phyloP scores from a whole-genome alignment of 129 eudicot genomes.

The Tanacetum coccineum region DNA sequence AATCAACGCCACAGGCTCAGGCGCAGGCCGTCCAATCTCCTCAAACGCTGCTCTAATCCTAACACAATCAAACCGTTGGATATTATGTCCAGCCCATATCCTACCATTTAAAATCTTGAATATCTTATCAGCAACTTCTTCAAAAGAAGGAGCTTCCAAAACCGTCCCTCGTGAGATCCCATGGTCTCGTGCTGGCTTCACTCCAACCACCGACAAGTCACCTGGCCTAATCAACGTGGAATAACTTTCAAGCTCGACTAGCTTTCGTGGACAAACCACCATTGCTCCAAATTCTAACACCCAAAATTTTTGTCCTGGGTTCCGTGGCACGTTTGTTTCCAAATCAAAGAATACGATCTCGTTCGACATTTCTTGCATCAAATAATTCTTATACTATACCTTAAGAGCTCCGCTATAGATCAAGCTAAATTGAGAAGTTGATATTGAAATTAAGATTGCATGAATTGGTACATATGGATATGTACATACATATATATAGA shows the following conservation, averaged over 20 bases:
- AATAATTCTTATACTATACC: background rate
- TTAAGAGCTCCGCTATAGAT: background rate
- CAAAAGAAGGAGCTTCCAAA: conserved; percentile 60
- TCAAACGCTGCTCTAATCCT: conserved; percentile 73
- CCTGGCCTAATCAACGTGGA: conserved; percentile 76
- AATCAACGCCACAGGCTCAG: conserved; percentile 72
- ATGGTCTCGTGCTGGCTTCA: conserved; percentile 53
- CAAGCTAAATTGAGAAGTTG: background rate
- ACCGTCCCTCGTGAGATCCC: conserved; percentile 75
- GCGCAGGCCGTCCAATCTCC: conserved; percentile 64
- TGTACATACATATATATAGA: conserved; percentile 22
- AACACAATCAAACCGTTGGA: conserved; percentile 81
- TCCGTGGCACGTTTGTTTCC: conserved; percentile 83
- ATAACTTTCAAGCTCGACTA: conserved; percentile 73
- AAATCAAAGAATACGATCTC: conserved; percentile 89
- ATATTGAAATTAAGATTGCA: background rate
- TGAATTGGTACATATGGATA: conserved; percentile 12
- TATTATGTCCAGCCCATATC: conserved; percentile 97
- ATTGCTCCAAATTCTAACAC: conserved; percentile 88
- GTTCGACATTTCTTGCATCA: conserved; percentile 40
- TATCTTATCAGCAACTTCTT: conserved; percentile 72
- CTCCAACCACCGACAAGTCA: conserved; percentile 60
- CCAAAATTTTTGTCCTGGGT: conserved; percentile 58
- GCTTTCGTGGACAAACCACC: conserved; percentile 73
- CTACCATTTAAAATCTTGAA: conserved; percentile 68